These are phyloP conservation scores for Juncus inflexus DNA, from an alignment of 176 grass and related monocot species.

Conservation along the genomic window DNA sequence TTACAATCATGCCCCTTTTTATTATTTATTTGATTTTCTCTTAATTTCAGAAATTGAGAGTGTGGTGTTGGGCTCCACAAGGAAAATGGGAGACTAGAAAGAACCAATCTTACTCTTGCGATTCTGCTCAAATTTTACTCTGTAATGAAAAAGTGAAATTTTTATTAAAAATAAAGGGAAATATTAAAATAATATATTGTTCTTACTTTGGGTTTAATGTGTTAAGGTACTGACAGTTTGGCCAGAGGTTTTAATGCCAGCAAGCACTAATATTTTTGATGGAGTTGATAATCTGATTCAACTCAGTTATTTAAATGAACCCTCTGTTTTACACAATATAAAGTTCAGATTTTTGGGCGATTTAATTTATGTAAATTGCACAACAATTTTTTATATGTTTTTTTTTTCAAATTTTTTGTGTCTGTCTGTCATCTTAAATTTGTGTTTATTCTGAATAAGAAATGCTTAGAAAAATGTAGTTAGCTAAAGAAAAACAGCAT, in stretches of 20 bases:
- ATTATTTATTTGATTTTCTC: conserved; percentile 13
- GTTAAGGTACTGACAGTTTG: conserved; percentile 66
- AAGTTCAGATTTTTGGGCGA: conserved; percentile 59
- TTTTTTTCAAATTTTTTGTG: neutral
- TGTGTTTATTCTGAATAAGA: no score
- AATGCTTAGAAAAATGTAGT: no score
- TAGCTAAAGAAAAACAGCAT: no score
- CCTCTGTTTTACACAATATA: conserved; percentile 81
- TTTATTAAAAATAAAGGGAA: conserved; percentile 5
- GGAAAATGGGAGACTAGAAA: conserved; percentile 72
- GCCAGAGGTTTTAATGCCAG: conserved; percentile 62
- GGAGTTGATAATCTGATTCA: conserved; percentile 96
- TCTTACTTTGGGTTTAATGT: conserved; percentile 34
- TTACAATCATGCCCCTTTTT: conserved; percentile 1
- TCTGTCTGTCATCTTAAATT: no score
- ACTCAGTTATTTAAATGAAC: conserved; percentile 89
- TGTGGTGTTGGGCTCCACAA: conserved; percentile 70
- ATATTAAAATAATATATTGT: conserved; percentile 11
- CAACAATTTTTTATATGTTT: conserved; percentile 19
- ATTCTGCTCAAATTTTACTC: conserved; percentile 63
- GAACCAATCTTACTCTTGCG: conserved; percentile 65
- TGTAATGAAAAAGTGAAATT: conserved; percentile 55
- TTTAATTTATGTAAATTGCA: conserved; percentile 71
- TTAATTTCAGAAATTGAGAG: conserved; percentile 61
- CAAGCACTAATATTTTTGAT: conserved; percentile 87